Base-by-base conservation (phyloP, 2,329 filamentous ascomycete genomes). In the Colletotrichum sp. region DNA sequence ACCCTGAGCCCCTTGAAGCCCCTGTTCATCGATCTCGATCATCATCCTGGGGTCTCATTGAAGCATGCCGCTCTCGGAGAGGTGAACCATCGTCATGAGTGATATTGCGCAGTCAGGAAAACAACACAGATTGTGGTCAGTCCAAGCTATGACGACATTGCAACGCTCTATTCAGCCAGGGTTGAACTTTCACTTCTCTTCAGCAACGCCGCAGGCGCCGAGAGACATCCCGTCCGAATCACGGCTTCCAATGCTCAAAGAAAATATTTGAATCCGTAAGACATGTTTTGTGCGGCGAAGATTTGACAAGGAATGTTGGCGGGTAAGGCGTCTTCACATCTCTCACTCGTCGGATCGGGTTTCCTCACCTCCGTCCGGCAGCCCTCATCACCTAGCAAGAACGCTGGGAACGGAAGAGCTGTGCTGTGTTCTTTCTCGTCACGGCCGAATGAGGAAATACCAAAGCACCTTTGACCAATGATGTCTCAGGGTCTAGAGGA, bases 251-350 rank as follows among this genome's bases (percentile, higher is more conserved):
- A 6, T n/a, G 44, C 8, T 63, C n/a, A 72, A 67, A 75, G 16
- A 25, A 48, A 36, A 27, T 11, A 27, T 15, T n/a, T 2, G 8
- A 25, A 28, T 48, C 25, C 19, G 36, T 59, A 52, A 65, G 60
- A 74, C 60, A 71, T 27, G 22, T 15, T 30, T 71, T 34, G 44
- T 15, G 27, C 44, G 44, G n/a, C 11, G 12, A 5, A 19, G 3
- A 48, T 27, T 22, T 25, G 25, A 19, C 28, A 61, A 72, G 39
- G 34, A 34, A n/a, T 5, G 22, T 48, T 44, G 27, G 61, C 72
- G 72, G 72, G 63, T 67, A 34, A 44, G 72, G 72, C 72, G 72
- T 71, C 68, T 27, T 27, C 34, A 32, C 60, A 13, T 32, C 27
- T 34, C 61, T 63, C 61, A 22, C 12, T 63, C 30, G 7, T 11